These are phyloP conservation scores for Colletotrichum noveboracense DNA, from an alignment of 2,329 filamentous ascomycete species.

Conservation along the genomic window DNA sequence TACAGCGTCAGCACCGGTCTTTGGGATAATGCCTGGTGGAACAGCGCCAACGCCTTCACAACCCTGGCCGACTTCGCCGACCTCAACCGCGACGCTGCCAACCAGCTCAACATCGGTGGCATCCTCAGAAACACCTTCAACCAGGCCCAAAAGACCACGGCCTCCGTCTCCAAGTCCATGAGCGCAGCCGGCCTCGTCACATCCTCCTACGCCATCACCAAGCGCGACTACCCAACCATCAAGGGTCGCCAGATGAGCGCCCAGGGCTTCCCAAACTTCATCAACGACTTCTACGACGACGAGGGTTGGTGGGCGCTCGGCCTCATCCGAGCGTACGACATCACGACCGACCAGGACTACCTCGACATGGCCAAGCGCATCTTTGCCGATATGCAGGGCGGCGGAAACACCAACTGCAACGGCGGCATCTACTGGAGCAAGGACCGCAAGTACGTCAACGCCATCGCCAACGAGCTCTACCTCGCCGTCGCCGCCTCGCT, in stretches of 20 bases:
- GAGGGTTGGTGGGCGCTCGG: slow-evolving; percentile 69
- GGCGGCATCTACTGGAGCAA: slow-evolving; percentile 65
- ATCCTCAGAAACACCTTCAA: slow-evolving; percentile 50
- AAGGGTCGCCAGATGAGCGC: slow-evolving; percentile 24
- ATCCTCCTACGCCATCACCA: slow-evolving; percentile 40
- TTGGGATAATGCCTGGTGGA: slow-evolving; percentile 76
- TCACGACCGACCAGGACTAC: slow-evolving; percentile 56
- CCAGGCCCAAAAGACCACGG: slow-evolving; percentile 45
- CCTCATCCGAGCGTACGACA: slow-evolving; percentile 61
- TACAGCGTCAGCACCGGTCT: slow-evolving; percentile 66
- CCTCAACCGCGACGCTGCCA: slow-evolving; percentile 36
- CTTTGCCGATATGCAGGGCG: slow-evolving; percentile 61
- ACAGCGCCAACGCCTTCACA: slow-evolving; percentile 71
- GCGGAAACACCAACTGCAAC: slow-evolving; percentile 51
- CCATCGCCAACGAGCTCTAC: slow-evolving; percentile 65
- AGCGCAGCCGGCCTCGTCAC: slow-evolving; percentile 38
- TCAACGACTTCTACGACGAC: slow-evolving; percentile 64
- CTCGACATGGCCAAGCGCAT: slow-evolving; percentile 57
- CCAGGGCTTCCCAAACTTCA: slow-evolving; percentile 43
- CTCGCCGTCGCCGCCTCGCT: slow-evolving; percentile 58
- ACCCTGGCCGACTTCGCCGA: slow-evolving; percentile 60
- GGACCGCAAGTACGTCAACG: slow-evolving; percentile 53
- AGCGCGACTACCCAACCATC: slow-evolving; percentile 32
- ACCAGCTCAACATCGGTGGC: slow-evolving; percentile 41
- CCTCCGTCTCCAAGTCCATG: slow-evolving; percentile 43